phyloP scores from a whole-genome alignment of 2,329 filamentous ascomycete species.

The Trichophyton schoenleinii region DNA sequence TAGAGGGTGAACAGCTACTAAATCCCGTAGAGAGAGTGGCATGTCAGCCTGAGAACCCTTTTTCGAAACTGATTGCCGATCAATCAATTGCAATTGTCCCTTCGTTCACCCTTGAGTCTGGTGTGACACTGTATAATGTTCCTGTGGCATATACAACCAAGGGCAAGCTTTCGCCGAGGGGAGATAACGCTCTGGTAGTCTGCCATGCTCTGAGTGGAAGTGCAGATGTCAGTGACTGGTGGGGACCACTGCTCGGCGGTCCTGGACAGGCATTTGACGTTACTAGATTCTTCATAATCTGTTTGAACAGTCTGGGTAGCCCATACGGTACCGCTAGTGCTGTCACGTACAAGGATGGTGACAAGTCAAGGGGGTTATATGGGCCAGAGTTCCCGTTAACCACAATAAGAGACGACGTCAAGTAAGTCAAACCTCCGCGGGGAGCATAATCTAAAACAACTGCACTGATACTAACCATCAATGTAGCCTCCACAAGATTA shows the following conservation, averaged over 20 bases:
- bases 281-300: conserved; percentile 42
- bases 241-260: conserved; percentile 42
- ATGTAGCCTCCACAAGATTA: conserved; percentile 40
- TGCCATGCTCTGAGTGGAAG: conserved; percentile 43
- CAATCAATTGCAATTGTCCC: conserved; percentile 80
- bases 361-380: conserved; percentile 61
- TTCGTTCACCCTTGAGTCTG: conserved; percentile 84
- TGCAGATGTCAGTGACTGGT: conserved; percentile 45
- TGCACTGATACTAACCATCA: conserved; percentile 9
- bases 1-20: conserved; percentile 33
- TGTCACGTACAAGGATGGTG: conserved; percentile 69
- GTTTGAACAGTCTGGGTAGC: conserved; percentile 43
- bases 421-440: conserved; percentile 42
- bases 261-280: conserved; percentile 43
- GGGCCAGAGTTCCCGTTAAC: conserved; percentile 94
- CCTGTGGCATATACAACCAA: conserved; percentile 53
- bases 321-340: conserved; percentile 45
- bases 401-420: conserved; percentile 89
- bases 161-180: conserved; percentile 42
- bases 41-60: conserved; percentile 81
- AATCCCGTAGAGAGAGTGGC: conserved; percentile 44
- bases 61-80: conserved; percentile 70
- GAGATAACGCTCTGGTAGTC: conserved; percentile 54
- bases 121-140: conserved; percentile 66
- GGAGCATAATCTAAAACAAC: neutral